Evolutionary conservation across 2,329 filamentous ascomycete genomes (phyloP).

Genomic region (Botrytis deweyae): DNA sequence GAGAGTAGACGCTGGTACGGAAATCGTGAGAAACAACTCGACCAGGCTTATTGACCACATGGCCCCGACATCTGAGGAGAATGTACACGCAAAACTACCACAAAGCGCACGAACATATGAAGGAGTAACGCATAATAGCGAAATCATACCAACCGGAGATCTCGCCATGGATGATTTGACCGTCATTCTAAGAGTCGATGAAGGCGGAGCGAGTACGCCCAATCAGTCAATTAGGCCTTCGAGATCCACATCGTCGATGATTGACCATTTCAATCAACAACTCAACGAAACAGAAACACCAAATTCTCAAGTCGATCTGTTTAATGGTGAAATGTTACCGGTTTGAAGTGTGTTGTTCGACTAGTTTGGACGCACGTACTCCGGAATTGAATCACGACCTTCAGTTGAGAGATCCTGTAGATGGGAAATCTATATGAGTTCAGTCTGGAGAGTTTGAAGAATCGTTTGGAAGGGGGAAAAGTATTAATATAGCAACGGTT

Average conservation of each 20-base stretch:
- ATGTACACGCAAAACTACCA: too few species aligned
- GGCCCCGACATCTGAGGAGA: too few species aligned
- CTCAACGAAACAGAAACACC: neutral
- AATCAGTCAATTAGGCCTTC: neutral
- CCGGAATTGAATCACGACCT: neutral
- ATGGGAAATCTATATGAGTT: neutral
- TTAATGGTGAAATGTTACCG: neutral
- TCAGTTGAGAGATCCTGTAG: neutral
- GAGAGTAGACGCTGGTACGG: too few species aligned
- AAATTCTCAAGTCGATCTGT: neutral
- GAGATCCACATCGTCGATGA: neutral
- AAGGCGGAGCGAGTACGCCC: neutral
- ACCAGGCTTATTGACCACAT: too few species aligned
- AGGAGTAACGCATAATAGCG: too few species aligned
- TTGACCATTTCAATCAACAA: neutral
- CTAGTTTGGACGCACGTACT: neutral
- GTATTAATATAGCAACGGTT: neutral
- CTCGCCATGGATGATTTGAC: neutral
- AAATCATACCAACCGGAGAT: too few species aligned
- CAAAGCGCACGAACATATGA: too few species aligned
- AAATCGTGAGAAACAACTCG: too few species aligned
- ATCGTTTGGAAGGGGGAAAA: neutral
- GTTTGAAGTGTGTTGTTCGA: neutral
- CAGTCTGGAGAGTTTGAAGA: neutral
- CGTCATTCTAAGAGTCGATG: neutral